Conservation (phyloP, 2,329 filamentous ascomycete genomes). For the Dryadomyces quercus-mongolicae region DNA sequence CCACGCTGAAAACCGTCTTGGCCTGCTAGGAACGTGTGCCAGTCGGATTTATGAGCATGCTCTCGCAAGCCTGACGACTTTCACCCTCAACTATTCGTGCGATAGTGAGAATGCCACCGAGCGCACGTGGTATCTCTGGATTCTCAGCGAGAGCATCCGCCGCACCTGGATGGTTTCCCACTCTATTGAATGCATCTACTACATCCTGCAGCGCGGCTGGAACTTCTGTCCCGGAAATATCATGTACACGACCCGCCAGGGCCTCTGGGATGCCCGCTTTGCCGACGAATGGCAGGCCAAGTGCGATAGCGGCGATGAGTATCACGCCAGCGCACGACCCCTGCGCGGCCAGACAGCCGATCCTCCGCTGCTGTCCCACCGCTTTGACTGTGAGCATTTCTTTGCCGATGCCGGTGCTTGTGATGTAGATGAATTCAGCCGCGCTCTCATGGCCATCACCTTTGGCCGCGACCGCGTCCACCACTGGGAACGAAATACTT, state of each 20-base stretch:
- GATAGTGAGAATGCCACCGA: not conserved
- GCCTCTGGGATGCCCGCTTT: constrained; percentile 17
- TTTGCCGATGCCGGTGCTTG: constrained; percentile 4
- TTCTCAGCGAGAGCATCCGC: constrained; percentile 21
- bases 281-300: constrained; percentile 13
- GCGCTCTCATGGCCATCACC: constrained; percentile 7
- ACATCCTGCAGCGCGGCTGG: constrained; percentile 13
- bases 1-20: constrained; percentile 23
- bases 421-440: constrained; percentile 12
- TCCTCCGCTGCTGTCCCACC: not conserved
- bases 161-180: constrained; percentile 16
- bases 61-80: not conserved
- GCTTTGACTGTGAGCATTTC: constrained; percentile 5
- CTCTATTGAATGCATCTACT: constrained; percentile 12
- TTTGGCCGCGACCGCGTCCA: constrained; percentile 8
- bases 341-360: not conserved
- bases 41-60: not conserved
- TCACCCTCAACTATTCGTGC: too few relatives aligned
- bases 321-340: not conserved
- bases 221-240: constrained; percentile 15
- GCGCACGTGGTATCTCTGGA: constrained; percentile 16
- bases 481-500: not conserved
- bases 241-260: constrained; percentile 14
- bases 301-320: too few relatives aligned
- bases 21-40: not conserved